A percentile compares a stretch with the other conserved stretches of the same genome.
Evolutionary conservation across 78 protist species (phyloP).

Genomic region (Pigoraptor vietnamica): DNA sequence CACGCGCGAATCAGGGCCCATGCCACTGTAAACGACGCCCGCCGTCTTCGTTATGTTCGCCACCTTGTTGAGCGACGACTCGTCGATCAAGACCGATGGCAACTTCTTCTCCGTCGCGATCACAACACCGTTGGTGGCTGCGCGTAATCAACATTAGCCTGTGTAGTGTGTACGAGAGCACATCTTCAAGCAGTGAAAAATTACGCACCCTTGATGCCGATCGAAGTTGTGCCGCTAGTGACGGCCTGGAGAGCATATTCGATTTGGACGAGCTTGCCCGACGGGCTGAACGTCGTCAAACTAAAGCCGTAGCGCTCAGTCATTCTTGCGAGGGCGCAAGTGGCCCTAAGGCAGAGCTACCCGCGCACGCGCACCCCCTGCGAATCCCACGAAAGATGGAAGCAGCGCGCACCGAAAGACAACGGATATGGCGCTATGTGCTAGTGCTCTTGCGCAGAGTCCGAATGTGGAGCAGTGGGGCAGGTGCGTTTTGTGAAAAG

Average conservation of each 20-base stretch:
- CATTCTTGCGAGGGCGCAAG: not conserved
- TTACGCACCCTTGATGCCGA: constrained; percentile 94
- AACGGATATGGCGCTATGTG: no score
- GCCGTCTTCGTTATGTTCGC: constrained; percentile 52
- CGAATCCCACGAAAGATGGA: no score
- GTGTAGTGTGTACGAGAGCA: not conserved
- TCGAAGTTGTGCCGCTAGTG: constrained; percentile 79
- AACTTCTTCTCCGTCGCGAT: constrained; percentile 96
- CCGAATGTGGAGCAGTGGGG: no score
- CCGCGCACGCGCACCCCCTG: no score
- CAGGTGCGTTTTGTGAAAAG: no score
- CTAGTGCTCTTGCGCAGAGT: no score
- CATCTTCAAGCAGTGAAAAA: not conserved
- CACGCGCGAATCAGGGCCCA: constrained; percentile 93
- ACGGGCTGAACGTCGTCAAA: constrained; percentile 65
- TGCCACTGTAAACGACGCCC: constrained; percentile 94
- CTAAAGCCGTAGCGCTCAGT: not conserved
- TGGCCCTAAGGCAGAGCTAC: no score
- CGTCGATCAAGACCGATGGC: constrained; percentile 83
- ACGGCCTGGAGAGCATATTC: constrained; percentile 98
- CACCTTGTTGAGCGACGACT: constrained; percentile 71
- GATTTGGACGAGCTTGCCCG: constrained; percentile 98
- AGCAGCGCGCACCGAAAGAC: not conserved
- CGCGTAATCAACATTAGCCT: not conserved
- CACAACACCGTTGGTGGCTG: constrained; percentile 97